Evolutionary conservation across 2,329 filamentous ascomycete genomes (phyloP).

Genomic region (Hymenoscyphus fructigenus): DNA sequence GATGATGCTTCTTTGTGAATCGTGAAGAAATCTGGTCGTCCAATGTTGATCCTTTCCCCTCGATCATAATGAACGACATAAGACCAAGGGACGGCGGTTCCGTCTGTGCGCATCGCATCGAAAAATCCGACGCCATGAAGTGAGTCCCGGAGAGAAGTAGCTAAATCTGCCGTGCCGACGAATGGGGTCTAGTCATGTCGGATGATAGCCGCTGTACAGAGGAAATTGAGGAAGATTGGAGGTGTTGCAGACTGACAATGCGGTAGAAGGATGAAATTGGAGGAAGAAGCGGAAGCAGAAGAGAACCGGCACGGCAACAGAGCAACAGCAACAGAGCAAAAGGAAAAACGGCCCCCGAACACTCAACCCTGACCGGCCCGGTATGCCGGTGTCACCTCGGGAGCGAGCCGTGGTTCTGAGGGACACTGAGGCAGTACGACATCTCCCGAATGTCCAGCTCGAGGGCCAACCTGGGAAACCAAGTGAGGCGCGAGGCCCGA

Average conservation of each 20-base stretch:
- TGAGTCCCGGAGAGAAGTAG: background rate
- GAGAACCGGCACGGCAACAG: background rate
- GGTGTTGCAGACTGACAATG: background rate
- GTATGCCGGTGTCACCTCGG: background rate
- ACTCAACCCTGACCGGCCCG: background rate
- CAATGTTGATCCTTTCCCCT: background rate
- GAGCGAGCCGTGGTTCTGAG: background rate
- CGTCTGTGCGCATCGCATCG: conserved; percentile 1
- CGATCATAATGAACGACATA: conserved; percentile 3
- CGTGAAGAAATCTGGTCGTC: background rate
- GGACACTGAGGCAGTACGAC: background rate
- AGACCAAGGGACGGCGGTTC: background rate
- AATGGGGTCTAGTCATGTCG: background rate
- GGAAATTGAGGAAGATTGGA: background rate
- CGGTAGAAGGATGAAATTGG: background rate
- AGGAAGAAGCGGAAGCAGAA: background rate
- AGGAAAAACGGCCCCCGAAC: background rate
- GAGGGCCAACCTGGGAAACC: conserved; percentile 1
- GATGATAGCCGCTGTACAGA: background rate
- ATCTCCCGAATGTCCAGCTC: background rate
- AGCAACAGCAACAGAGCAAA: background rate
- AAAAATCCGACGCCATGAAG: background rate
- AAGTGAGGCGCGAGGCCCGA: background rate
- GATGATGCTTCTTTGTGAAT: background rate
- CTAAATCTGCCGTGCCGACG: background rate